Conservation (phyloP, 2,329 filamentous ascomycete genomes). For the Exophiala bonariae region DNA sequence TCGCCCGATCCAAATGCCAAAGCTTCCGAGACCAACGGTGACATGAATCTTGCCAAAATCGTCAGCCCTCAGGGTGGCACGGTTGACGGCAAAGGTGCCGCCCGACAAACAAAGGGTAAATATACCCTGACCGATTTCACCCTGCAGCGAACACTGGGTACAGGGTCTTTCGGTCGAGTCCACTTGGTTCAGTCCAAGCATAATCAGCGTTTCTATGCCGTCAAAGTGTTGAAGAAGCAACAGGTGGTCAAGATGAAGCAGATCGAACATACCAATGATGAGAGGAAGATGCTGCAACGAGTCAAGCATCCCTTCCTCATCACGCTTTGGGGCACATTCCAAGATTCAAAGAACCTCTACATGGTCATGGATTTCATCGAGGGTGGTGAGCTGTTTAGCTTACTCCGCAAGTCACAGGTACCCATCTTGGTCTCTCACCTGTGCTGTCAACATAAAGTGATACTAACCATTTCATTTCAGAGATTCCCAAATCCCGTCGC, state of each 20-base stretch:
- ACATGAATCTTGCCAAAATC: constrained; percentile 26
- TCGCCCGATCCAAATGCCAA: constrained; percentile 27
- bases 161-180: constrained; percentile 93
- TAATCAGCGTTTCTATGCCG: constrained; percentile 95
- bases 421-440: constrained; percentile 29
- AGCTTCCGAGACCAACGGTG: constrained; percentile 29
- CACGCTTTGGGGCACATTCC: constrained; percentile 97
- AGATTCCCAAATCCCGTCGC: constrained; percentile 97
- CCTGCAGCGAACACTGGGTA: constrained; percentile 87
- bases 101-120: constrained; percentile 87
- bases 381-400: constrained; percentile 93
- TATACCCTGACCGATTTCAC: constrained; percentile 91
- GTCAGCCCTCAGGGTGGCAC: constrained; percentile 19
- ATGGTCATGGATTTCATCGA: constrained; percentile 99
- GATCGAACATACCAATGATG: constrained; percentile 98
- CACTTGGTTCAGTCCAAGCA: constrained; percentile 97
- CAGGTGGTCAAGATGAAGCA: constrained; percentile 99
- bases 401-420: constrained; percentile 89
- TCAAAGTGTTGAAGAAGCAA: constrained; percentile 97
- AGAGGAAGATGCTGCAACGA: constrained; percentile 90
- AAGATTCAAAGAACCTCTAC: constrained; percentile 92
- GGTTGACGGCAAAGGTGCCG: constrained; percentile 35
- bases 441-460: background rate
- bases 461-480: constrained; percentile 51
- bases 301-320: constrained; percentile 98